These are phyloP conservation scores for Pseudogymnoascus sp. DNA, from an alignment of 2,329 filamentous ascomycete species.

Conservation along the genomic window DNA sequence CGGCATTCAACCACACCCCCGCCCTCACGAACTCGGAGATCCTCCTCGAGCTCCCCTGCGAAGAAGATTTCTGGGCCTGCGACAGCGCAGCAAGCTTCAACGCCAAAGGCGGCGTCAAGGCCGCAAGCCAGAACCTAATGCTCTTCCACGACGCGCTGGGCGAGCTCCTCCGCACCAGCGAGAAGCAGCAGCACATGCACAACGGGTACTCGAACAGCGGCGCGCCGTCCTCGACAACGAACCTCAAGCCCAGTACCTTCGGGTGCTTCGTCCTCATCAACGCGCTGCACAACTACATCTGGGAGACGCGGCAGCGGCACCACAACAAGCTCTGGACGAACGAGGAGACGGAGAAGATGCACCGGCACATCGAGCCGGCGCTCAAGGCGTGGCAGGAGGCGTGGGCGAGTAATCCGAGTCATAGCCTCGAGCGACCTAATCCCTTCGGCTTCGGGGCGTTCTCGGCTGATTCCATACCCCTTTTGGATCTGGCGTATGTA, in stretches of 20 bases:
- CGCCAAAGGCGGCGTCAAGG: conserved; percentile 62
- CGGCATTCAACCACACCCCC: conserved; percentile 87
- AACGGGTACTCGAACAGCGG: conserved; percentile 40
- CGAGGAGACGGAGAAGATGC: conserved; percentile 92
- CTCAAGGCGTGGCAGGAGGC: conserved; percentile 90
- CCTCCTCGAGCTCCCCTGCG: conserved; percentile 77
- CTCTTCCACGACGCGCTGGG: conserved; percentile 78
- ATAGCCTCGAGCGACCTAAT: conserved; percentile 77
- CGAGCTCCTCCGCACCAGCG: conserved; percentile 70
- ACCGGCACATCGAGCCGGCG: conserved; percentile 87
- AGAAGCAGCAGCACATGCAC: conserved; percentile 42
- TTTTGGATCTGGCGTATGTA: conserved; percentile 87
- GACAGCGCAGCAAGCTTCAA: conserved; percentile 77
- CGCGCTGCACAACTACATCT: conserved; percentile 94
- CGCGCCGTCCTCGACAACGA: conserved; percentile 48
- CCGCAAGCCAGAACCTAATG: conserved; percentile 60
- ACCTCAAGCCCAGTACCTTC: conserved; percentile 77
- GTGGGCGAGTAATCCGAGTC: conserved; percentile 79
- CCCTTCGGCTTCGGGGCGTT: conserved; percentile 74
- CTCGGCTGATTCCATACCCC: conserved; percentile 81
- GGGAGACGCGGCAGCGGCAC: conserved; percentile 90
- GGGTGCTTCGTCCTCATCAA: conserved; percentile 89
- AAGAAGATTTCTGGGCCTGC: conserved; percentile 83
- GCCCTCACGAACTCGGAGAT: conserved; percentile 93
- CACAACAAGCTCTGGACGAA: conserved; percentile 83